Evolutionary conservation across 805 yeast genomes (phyloP), one percentile per base, ranked within the genome.

Genomic region (Nakazawaea siamensis): DNA sequence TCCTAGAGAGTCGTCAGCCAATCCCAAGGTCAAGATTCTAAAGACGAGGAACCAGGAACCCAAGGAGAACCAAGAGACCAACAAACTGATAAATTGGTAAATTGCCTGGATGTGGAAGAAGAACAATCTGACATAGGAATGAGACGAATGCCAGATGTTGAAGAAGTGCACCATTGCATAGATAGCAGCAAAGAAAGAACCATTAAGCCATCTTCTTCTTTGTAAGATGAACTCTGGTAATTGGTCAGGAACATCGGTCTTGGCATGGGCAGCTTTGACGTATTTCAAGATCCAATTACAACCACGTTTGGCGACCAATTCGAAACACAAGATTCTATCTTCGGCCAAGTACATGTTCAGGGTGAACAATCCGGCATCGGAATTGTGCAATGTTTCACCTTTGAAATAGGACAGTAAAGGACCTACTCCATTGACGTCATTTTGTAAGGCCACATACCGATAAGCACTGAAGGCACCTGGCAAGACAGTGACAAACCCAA

Each of bases 401-500:
- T 86, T 84, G 58, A 92, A 80, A 54, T 90, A 90, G 54, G 86
- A 84, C 40, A 80, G 85, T 40, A 90, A 59, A 3, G 98, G 98
- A 8, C 40, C 40, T 27, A 73, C 72, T 5, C 96, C 96, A 35
- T 51, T 47, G 8, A 70, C 70, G 27, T 64, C 64, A 47, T 79
- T 77, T 45, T 68, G 68, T 24, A 90, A 64, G 0, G 97, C 97
- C 24, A 66, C 72, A 49, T 78, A 88, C 41, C 97, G 65, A 55
- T 92, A 90, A 1, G 97, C 98, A 12, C 95, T 83, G 49, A 92
- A 88, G 0, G 97, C 97, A 49, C 97, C 97, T 0, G 97, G 97
- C 35, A 92, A 67, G 39, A 92, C 97, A 0, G 94, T 73, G 46
- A 90, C 88, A 52, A 86, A 90, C 0, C 98, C 98, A 60, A 92